These are phyloP conservation scores for Klebsormidium nitens DNA, from an alignment of 139 green algal species.

Conservation along the genomic window DNA sequence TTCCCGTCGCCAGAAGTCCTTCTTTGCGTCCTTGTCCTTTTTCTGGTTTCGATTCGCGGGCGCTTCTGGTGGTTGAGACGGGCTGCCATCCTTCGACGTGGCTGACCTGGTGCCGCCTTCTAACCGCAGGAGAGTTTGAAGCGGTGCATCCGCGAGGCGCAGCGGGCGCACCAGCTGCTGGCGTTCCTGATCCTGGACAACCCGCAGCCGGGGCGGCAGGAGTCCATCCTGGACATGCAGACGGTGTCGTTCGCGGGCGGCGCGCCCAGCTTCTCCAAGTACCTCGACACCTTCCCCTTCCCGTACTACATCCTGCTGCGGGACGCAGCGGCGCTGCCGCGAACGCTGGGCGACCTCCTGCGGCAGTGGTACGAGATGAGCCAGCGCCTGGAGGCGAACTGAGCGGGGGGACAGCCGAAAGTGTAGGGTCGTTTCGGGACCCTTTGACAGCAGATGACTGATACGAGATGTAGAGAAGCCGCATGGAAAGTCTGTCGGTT, in stretches of 20 bases:
- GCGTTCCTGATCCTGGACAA: constrained; percentile 72
- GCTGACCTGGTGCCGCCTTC: too few relatives aligned
- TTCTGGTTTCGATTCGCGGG: too few relatives aligned
- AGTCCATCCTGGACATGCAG: constrained; percentile 47
- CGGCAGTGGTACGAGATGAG: constrained; percentile 90
- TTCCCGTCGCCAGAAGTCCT: too few relatives aligned
- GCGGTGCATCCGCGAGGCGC: constrained; percentile 11
- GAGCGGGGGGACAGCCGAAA: background rate
- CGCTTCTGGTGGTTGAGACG: too few relatives aligned
- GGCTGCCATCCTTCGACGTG: too few relatives aligned
- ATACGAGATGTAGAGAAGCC: background rate
- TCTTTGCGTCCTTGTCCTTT: too few relatives aligned
- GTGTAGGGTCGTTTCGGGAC: background rate
- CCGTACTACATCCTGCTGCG: constrained; percentile 92
- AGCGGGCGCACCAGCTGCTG: constrained; percentile 51
- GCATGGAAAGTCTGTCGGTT: background rate
- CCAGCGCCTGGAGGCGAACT: background rate
- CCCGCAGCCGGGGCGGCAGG: too few relatives aligned
- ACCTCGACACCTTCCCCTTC: constrained; percentile 97
- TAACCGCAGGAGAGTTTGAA: constrained; percentile 35
- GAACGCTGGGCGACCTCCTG: constrained; percentile 82
- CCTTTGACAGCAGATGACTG: background rate
- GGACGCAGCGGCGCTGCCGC: constrained; percentile 78
- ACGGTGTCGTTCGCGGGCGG: constrained; percentile 80
- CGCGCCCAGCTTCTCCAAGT: constrained; percentile 82